Conservation (phyloP, 768 basidiomycete genomes). For the Termitomyces titanicus region DNA sequence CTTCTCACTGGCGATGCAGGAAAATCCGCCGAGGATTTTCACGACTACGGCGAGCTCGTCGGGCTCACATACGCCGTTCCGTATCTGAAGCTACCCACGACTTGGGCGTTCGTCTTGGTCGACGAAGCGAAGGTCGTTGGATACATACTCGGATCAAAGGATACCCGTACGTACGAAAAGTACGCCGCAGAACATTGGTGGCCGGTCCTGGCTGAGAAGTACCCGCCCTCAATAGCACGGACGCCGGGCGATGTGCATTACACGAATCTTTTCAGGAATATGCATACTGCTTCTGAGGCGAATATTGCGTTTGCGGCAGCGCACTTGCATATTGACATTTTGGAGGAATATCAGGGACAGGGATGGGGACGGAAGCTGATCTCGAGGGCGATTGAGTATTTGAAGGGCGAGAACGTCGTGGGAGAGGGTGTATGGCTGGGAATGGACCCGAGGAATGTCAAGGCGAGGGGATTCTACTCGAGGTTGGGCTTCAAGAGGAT, state of each 20-base stretch:
- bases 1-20: constrained; percentile 74
- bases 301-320: constrained; percentile 65
- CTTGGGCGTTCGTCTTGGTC: constrained; percentile 74
- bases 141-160: constrained; percentile 64
- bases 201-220: constrained; percentile 56
- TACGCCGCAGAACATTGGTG: constrained; percentile 59
- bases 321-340: constrained; percentile 73
- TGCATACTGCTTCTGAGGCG: constrained; percentile 44
- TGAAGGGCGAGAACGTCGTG: constrained; percentile 40
- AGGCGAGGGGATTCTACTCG: constrained; percentile 59
- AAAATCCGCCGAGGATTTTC: constrained; percentile 55
- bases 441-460: constrained; percentile 58
- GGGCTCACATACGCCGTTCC: constrained; percentile 75
- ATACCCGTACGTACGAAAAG: constrained; percentile 63
- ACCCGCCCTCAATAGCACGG: constrained; percentile 33
- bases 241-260: constrained; percentile 44
- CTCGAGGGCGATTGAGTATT: constrained; percentile 45
- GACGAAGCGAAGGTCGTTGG: constrained; percentile 58
- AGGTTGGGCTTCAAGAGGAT: constrained; percentile 59
- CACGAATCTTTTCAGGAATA: constrained; percentile 36
- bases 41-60: constrained; percentile 60
- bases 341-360: constrained; percentile 60
- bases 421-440: constrained; percentile 64
- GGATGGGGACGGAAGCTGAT: constrained; percentile 74
- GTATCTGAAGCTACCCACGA: constrained; percentile 63